Base-by-base conservation (phyloP, 164 flowering plant species). In the Umbellularia californica region DNA sequence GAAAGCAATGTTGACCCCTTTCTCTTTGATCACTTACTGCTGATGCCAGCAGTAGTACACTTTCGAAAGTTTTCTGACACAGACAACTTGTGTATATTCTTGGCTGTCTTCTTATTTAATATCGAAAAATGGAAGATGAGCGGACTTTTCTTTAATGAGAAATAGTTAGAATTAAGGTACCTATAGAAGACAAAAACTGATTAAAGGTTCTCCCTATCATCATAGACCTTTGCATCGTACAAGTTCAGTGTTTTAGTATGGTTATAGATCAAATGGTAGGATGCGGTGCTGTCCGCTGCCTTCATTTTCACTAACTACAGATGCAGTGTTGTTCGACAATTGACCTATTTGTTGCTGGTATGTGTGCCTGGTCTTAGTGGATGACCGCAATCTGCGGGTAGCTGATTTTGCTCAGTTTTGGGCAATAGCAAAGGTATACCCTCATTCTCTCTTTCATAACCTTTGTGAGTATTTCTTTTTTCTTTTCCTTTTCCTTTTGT, bases 351-450 rank as follows among this genome's bases (percentile, higher is more conserved):
- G 83, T 92, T 89, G 94, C 87, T 93, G 95, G 92, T 87, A 89
- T 92, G 85, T 95, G 89, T 95, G 91, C 91, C 83, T 90, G 88
- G 69, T 66, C 69, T 66, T 95, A 93, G 99, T 95, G 99, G 99
- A 95, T 95, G 99, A 95, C 99, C 98, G 99, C 98, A 95, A 95
- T 93, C 98, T 95, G 98, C 98, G 97, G 99, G 98, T 93, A 88
- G 99, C 97, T 87, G 98, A 95, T 89, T 95, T 95, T 95, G 92
- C 97, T 95, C 99, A 93, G 81, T 95, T 92, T 95, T 95, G 98
- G 99, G 99, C 99, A 93, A 84, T 79, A 86, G 99, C 96, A 78
- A 95, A 95, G 98, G 98, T 94, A 94, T 90, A 87, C 81, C 82
- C 88, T 86, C 79, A 68, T 83, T 82, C 88, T 83, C 80, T 90